These are phyloP conservation scores for Graphilbum ipis-grandicollis DNA, from an alignment of 2,329 filamentous ascomycete genomes.

Conservation along the genomic window DNA sequence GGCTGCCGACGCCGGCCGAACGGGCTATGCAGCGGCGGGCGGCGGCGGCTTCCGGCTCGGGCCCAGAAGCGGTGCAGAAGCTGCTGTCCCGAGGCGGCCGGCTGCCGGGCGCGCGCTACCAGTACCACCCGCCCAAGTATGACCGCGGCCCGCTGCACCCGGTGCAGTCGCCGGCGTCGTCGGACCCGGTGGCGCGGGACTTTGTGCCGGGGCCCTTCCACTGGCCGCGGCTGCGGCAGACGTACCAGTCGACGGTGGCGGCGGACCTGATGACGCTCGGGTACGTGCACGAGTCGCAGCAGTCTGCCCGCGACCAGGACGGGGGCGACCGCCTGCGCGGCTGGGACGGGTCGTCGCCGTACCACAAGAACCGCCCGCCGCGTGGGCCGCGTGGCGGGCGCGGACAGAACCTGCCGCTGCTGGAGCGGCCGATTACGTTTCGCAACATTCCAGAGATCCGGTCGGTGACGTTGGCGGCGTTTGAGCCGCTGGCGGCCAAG, in stretches of 20 bases:
- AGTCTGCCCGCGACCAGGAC: constrained; percentile 35
- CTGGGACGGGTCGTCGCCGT: constrained; percentile 85
- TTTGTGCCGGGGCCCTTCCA: constrained; percentile 87
- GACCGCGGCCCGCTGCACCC: constrained; percentile 87
- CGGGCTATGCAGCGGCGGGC: constrained; percentile 12
- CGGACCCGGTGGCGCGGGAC: constrained; percentile 72
- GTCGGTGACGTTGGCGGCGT: constrained; percentile 64
- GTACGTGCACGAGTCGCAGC: constrained; percentile 76
- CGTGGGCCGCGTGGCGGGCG: constrained; percentile 69
- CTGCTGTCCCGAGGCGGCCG: constrained; percentile 13
- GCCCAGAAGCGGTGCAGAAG: too few relatives aligned
- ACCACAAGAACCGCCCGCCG: constrained; percentile 79
- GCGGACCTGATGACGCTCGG: constrained; percentile 76
- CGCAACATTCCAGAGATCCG: constrained; percentile 70
- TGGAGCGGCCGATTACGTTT: constrained; percentile 63
- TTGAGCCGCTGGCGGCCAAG: constrained; percentile 49
- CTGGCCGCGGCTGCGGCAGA: constrained; percentile 72
- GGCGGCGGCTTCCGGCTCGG: neutral
- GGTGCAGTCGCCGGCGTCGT: constrained; percentile 71
- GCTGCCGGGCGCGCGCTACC: constrained; percentile 47
- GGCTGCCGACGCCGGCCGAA: constrained; percentile 22
- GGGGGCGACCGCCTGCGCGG: constrained; percentile 48
- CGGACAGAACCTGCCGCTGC: constrained; percentile 48
- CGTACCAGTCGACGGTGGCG: constrained; percentile 72
- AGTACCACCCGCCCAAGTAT: constrained; percentile 88